A percentile compares a stretch with the other conserved stretches of the same genome.
Evolutionary conservation across 805 yeast species (phyloP).

Genomic region (Ogataea dorogensis): DNA sequence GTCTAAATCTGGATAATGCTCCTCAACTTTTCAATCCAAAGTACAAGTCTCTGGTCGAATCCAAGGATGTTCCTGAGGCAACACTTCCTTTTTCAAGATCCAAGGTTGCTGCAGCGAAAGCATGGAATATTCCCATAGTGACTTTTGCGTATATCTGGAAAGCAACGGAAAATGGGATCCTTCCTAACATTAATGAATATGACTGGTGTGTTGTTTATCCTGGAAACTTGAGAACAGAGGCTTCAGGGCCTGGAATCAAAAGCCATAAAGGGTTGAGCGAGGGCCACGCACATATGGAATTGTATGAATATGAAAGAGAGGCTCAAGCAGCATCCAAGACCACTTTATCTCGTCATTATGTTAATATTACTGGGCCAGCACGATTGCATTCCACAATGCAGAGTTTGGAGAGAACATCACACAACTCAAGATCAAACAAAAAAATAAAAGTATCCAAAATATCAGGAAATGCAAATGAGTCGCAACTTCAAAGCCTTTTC

Average conservation of each 20-base stretch:
- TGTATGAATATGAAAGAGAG: too few species aligned
- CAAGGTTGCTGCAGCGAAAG: slow-evolving; percentile 49
- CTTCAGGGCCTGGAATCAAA: slow-evolving; percentile 23
- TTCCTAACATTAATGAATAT: slow-evolving; percentile 43
- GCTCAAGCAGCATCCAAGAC: too few species aligned
- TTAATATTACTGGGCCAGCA: too few species aligned
- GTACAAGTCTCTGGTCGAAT: slow-evolving; percentile 6
- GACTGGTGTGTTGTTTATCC: slow-evolving; percentile 60
- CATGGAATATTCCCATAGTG: slow-evolving; percentile 55
- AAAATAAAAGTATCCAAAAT: background rate
- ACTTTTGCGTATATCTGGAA: slow-evolving; percentile 57
- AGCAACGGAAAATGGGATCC: slow-evolving; percentile 36
- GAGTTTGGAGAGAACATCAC: too few species aligned
- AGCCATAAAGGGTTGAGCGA: background rate
- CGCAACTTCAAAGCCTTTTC: too few species aligned
- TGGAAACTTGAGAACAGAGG: too few species aligned
- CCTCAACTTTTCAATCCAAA: slow-evolving; percentile 37
- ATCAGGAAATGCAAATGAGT: background rate
- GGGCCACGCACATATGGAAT: too few species aligned
- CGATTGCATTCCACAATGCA: too few species aligned
- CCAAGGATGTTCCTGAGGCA: slow-evolving; percentile 44
- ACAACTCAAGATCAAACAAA: background rate
- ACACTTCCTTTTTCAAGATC: too few species aligned
- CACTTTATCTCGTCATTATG: too few species aligned
- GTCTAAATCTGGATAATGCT: slow-evolving; percentile 39